Base-by-base conservation (phyloP, 192 early-diverging fungal species). In the Dispira simplex region DNA sequence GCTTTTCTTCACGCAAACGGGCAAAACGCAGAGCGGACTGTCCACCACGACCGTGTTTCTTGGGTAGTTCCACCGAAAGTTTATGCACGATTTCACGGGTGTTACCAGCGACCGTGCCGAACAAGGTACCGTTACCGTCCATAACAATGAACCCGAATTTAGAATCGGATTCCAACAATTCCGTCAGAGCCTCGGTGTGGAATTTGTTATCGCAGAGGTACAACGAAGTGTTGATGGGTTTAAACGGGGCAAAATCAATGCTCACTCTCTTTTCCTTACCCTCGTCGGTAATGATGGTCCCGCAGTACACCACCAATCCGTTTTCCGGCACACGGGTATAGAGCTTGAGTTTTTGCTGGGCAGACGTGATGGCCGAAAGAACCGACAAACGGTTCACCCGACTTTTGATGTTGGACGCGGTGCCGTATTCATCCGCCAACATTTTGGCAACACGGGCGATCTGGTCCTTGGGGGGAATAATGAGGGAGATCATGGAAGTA, bases 11-110 rank as follows among this genome's bases (percentile, higher is more conserved):
- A 72, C 97, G 90, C 65, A 99, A 83, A 87, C 97, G 97, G 6
- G 93, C 88, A 72, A 99, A 99, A 90, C 97, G 93, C 73, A 97
- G 83, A 23, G 97, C 97, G 12, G 97, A 99, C 77, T 99, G 97
- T 86, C 97, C 97, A 82, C 97, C 97, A 81, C 97, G 90, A 58
- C 97, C 97, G 85, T 99, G 97, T 89, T 99, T 99, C 83, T 99
- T 99, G 70, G 97, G 97, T 73, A 99, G 71, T 70, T 99, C 97
- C 52, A 99, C 97, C 20, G 85, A 76, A 63, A 99, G 82, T 74
- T 93, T 91, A 80, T 93, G 91, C 63, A 97, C 73, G 44, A 99
- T 81, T 64, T 96, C 90, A 64, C 97, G 89, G 23, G 82, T 91
- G 77, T 90, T 96, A 48, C 97, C 97, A 68, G 86, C 80, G n/a